Evolutionary conservation across 1,284 basidiomycete genomes (phyloP), one percentile per base, ranked within the genome.

Genomic region (Cutaneotrichosporon arboriforme): DNA sequence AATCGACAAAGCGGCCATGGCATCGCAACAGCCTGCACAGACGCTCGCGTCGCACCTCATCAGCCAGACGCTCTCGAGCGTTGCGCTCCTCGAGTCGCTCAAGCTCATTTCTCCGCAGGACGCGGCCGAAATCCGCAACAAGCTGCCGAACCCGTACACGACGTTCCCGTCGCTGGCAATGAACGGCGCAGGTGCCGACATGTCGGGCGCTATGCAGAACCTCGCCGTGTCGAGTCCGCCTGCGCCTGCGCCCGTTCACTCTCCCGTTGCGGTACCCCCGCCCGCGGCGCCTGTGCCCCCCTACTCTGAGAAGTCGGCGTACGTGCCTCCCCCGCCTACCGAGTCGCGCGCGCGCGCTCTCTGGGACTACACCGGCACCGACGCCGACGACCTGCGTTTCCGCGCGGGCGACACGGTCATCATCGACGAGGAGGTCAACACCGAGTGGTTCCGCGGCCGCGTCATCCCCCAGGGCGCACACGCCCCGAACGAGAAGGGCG

Each of bases 341-440:
- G 33, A 39, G 18, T 7, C 17, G 48, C 61, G 64, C 23, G 71
- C 66, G 1, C 61, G 60, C 40, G 71, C 71, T 2, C 53, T 73
- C 36, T 73, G 71, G 71, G 71, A 73, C 57, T 73, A 71, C 54
- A 55, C 41, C 35, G 70, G 71, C 15, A 59, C 60, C 57, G 68
- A 68, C 46, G 52, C 62, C 5, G 70, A 70, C 38, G 71, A 73
- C 55, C 58, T 73, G 12, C 55, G 60, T 15, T 73, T 73, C 59
- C 53, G 65, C 39, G 43, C 61, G n/a, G 69, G 68, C 18, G 71
- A 73, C 53, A 65, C 49, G 4, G 59, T 73, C 44, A 56, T 72
- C 21, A 65, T 73, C 31, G 71, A 72, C 54, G 67, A 72, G 46
- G 70, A 73, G 55, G 70, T 73, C 51, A 73, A 73, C 53, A 61